These are phyloP conservation scores for Filosporella fistucella DNA, from an alignment of 495 filamentous ascomycete genomes.

Conservation along the genomic window DNA sequence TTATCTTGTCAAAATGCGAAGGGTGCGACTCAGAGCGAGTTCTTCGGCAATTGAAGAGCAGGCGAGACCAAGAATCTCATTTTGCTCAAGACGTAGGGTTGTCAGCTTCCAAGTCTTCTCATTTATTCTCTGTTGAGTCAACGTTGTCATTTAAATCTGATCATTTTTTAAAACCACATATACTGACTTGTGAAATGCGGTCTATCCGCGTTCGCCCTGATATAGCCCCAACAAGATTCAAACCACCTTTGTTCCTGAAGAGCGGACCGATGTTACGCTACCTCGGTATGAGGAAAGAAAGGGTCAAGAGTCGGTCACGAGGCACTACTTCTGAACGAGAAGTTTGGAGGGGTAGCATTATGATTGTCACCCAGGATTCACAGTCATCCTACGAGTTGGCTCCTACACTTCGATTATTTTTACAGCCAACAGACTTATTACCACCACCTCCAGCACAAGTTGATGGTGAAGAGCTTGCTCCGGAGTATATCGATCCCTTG, in stretches of 20 bases:
- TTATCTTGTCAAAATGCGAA: constrained; percentile 7
- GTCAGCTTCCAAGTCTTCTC: not conserved
- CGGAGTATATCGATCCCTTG: constrained; percentile 83
- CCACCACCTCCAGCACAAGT: constrained; percentile 74
- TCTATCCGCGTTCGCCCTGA: constrained; percentile 29
- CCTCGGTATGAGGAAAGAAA: constrained; percentile 68
- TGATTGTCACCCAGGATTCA: constrained; percentile 87
- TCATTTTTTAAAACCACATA: constrained; percentile 12
- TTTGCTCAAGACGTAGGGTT: not conserved
- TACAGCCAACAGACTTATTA: constrained; percentile 77
- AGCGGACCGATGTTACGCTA: constrained; percentile 89
- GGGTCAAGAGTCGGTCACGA: constrained; percentile 24
- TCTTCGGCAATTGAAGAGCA: not conserved
- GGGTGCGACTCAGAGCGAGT: constrained; percentile 4
- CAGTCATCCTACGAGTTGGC: constrained; percentile 74
- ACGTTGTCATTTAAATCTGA: not conserved
- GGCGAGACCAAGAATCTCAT: not conserved
- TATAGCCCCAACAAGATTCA: constrained; percentile 64
- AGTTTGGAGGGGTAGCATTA: constrained; percentile 86
- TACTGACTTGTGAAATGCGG: constrained; percentile 32
- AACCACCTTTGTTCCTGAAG: constrained; percentile 77
- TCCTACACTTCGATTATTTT: constrained; percentile 77
- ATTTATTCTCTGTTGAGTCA: not conserved
- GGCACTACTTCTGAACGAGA: constrained; percentile 48
- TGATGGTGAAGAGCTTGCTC: constrained; percentile 59